Conservation (phyloP, 768 basidiomycete species). For the Russula olivacea region DNA sequence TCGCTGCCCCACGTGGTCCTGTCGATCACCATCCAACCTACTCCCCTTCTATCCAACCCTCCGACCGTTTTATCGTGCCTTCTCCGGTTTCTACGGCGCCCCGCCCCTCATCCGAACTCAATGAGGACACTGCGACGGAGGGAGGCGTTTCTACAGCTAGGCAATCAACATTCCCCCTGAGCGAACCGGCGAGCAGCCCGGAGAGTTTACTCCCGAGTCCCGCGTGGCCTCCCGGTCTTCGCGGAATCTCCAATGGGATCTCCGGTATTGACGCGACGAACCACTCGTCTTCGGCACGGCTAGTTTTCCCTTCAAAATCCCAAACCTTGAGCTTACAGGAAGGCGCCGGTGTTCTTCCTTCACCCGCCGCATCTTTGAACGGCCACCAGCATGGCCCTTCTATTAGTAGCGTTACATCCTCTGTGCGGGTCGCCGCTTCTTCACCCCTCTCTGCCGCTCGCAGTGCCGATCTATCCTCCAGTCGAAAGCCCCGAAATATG, state of each 20-base stretch:
- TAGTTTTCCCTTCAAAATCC: slow-evolving; percentile 10
- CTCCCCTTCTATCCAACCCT: slow-evolving; percentile 28
- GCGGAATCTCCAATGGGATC: slow-evolving; percentile 10
- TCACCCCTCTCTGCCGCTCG: background rate
- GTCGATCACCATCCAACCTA: background rate
- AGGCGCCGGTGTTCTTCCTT: slow-evolving; percentile 31
- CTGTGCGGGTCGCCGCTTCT: slow-evolving; percentile 2
- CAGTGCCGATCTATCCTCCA: slow-evolving; percentile 15
- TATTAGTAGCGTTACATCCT: slow-evolving; percentile 18
- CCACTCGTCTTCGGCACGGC: slow-evolving; percentile 5
- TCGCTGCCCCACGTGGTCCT: background rate
- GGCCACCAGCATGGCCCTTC: slow-evolving; percentile 27
- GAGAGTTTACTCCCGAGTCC: slow-evolving; percentile 26
- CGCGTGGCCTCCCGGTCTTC: slow-evolving; percentile 26
- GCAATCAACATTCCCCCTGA: slow-evolving; percentile 27
- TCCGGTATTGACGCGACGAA: background rate
- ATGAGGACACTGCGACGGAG: slow-evolving; percentile 16
- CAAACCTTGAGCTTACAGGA: slow-evolving; percentile 25
- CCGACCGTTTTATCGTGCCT: slow-evolving; percentile 33
- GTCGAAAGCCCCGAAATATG: slow-evolving; percentile 31
- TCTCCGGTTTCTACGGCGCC: slow-evolving; percentile 27
- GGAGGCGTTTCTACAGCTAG: slow-evolving; percentile 31
- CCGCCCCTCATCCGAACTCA: slow-evolving; percentile 1
- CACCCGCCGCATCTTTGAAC: slow-evolving; percentile 29
- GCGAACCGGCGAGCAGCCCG: background rate